Evolutionary conservation across 805 yeast species (phyloP).

Genomic region (Lipomyces sp.): DNA sequence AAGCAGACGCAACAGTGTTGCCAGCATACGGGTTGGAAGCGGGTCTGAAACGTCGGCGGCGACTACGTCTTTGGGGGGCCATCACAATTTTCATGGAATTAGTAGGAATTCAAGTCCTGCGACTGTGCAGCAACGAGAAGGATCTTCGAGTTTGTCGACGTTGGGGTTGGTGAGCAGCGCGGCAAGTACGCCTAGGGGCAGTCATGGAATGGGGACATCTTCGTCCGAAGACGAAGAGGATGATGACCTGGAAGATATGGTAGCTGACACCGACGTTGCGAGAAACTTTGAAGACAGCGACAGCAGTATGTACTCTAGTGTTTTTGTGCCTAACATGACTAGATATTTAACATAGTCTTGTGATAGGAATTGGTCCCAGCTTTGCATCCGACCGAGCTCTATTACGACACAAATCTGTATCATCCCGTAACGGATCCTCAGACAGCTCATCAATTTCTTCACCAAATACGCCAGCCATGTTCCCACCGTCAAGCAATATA

Average conservation of each 20-base stretch:
- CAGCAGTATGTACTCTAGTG: neutral
- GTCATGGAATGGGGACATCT: neutral
- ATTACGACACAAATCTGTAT: slow-evolving; percentile 1
- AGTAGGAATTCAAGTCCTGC: slow-evolving; percentile 2
- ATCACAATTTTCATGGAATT: neutral
- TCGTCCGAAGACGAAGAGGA: slow-evolving; percentile 6
- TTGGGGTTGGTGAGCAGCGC: slow-evolving; percentile 2
- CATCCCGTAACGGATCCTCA: slow-evolving; percentile 6
- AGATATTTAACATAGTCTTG: neutral
- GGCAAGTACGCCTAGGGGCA: neutral
- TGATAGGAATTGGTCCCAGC: neutral
- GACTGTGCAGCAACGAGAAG: slow-evolving; percentile 6
- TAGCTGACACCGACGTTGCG: slow-evolving; percentile 4
- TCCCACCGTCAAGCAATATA: slow-evolving; percentile 1
- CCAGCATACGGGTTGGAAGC: neutral
- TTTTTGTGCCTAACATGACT: neutral
- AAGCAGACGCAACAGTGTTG: slow-evolving; percentile 19
- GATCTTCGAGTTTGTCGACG: slow-evolving; percentile 2
- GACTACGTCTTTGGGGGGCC: neutral
- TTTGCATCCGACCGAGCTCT: slow-evolving; percentile 1
- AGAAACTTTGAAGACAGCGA: slow-evolving; percentile 5
- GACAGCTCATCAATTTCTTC: slow-evolving; percentile 13
- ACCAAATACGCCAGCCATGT: slow-evolving; percentile 9
- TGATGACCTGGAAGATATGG: slow-evolving; percentile 4
- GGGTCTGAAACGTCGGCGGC: neutral